A percentile compares a stretch with the other conserved stretches of the same genome.
phyloP scores from a whole-genome alignment of 176 grass and related monocot genomes.

The Cymbopogon citratus region DNA sequence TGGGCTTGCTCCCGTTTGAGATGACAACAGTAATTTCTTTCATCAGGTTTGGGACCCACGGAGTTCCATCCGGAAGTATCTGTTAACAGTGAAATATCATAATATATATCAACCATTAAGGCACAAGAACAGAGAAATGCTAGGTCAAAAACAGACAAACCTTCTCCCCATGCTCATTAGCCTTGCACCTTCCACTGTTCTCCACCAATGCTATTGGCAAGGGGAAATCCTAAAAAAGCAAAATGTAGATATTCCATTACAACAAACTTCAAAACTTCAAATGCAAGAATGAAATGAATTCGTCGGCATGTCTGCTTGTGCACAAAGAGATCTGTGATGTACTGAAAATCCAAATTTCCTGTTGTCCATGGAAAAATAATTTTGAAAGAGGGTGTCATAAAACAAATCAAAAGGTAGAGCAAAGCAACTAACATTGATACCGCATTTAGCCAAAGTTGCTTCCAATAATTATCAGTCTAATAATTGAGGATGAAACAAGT shows the following conservation, averaged over 20 bases:
- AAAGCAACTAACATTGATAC: not conserved
- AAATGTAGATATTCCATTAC: slow-evolving; percentile 8
- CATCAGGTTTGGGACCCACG: slow-evolving; percentile 82
- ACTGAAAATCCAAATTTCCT: not conserved
- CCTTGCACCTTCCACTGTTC: slow-evolving; percentile 94
- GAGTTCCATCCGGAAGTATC: slow-evolving; percentile 80
- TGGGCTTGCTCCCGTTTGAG: slow-evolving; percentile 68
- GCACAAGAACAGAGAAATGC: not conserved
- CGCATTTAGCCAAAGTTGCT: not conserved
- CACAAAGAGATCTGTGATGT: not conserved
- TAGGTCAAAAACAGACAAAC: slow-evolving; percentile 38
- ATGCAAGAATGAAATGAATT: not conserved
- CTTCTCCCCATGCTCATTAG: slow-evolving; percentile 83
- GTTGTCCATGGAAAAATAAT: not conserved
- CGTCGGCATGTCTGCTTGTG: not conserved
- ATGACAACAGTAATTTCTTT: slow-evolving; percentile 80
- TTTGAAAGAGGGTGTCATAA: not conserved
- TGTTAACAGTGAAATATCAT: slow-evolving; percentile 22
- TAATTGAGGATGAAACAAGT: not conserved
- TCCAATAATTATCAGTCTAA: not conserved
- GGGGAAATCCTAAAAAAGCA: slow-evolving; percentile 48
- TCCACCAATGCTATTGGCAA: slow-evolving; percentile 78
- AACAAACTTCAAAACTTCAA: not conserved
- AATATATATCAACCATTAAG: slow-evolving; percentile 11
- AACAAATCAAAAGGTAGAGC: not conserved